A percentile compares a stretch with the other conserved stretches of the same genome.
These are phyloP conservation scores for Paraurostyla sp. DNA, from an alignment of 73 alveolate species.

Conservation along the genomic window DNA sequence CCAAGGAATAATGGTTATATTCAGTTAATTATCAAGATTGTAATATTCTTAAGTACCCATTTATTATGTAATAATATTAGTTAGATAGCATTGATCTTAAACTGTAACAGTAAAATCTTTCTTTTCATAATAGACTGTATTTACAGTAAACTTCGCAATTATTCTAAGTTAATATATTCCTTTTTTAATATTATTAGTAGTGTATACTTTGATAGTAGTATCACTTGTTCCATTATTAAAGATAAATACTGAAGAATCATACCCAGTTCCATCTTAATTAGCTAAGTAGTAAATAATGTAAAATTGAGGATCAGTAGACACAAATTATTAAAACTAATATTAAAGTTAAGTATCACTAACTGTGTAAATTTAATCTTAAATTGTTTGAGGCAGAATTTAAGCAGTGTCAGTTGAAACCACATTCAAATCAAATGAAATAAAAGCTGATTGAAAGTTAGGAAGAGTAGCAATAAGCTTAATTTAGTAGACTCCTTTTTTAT, in stretches of 20 bases:
- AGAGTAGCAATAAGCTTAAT: too few species aligned
- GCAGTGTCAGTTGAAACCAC: too few species aligned
- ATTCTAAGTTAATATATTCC: not conserved
- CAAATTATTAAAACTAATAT: not conserved
- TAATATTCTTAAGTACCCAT: not conserved
- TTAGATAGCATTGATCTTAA: not conserved
- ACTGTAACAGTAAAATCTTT: not conserved
- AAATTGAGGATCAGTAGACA: not conserved
- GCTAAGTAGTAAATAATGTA: not conserved
- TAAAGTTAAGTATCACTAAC: not conserved
- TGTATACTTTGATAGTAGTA: not conserved
- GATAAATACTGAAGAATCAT: not conserved
- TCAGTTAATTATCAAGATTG: not conserved
- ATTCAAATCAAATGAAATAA: too few species aligned
- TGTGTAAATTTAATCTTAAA: too few species aligned
- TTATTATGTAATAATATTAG: not conserved
- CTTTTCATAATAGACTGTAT: not conserved
- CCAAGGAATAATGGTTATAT: not conserved
- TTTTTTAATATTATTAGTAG: not conserved
- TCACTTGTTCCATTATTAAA: not conserved
- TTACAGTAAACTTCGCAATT: not conserved
- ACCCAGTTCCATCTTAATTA: not conserved
- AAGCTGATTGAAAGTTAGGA: too few species aligned
- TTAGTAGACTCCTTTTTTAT: too few species aligned
- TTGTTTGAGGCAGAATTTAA: too few species aligned